Evolutionary conservation across 768 basidiomycete genomes (phyloP), one percentile per base, ranked within the genome.

Genomic region (Russula sp.): DNA sequence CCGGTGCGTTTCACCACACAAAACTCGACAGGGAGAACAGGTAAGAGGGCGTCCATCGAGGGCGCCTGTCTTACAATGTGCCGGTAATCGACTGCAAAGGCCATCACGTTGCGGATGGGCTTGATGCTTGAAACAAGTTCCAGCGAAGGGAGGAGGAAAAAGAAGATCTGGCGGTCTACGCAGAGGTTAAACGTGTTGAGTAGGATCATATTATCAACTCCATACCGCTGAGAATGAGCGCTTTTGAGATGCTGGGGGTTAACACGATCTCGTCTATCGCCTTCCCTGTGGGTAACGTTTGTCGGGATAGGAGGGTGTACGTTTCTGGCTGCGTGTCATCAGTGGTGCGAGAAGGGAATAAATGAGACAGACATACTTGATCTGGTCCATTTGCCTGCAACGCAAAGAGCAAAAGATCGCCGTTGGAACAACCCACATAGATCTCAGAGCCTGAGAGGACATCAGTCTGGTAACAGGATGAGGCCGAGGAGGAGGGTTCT

Each of bases 361-460:
- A 36, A 10, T 14, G 10, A 34, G 8, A 32, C 20, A 11, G 14
- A 55, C 42, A 3, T 7, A 54, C 70, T 78, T 59, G 63, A 83
- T 83, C 68, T 78, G 75, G 66, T 73, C 76, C 77, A 66, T 82
- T 83, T 3, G 78, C 79, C 67, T 87, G 86, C 22, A 90, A 76
- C 1, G 86, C 79, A 70, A 88, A 95, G 46, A 93, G 86, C 39
- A 93, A 74, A 8, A 97, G 78, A 66, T 91, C 84, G 22, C 94
- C 93, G 61, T 93, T 91, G 22, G 85, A 83, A 63, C 88, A 88
- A 13, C 93, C 94, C 13, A 92, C 81, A 66, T 93, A 95, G 29
- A 96, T 81, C 69, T 97, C 93, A 45, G 85, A 85, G 36, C 86
- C 90, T 91, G 56, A 18, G 42, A 36, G 36, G 20, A 11, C 57